A percentile compares a stretch with the other conserved stretches of the same genome.
phyloP scores from a whole-genome alignment of 108 stramenopile genomes.

The Thalassiosira profunda region DNA sequence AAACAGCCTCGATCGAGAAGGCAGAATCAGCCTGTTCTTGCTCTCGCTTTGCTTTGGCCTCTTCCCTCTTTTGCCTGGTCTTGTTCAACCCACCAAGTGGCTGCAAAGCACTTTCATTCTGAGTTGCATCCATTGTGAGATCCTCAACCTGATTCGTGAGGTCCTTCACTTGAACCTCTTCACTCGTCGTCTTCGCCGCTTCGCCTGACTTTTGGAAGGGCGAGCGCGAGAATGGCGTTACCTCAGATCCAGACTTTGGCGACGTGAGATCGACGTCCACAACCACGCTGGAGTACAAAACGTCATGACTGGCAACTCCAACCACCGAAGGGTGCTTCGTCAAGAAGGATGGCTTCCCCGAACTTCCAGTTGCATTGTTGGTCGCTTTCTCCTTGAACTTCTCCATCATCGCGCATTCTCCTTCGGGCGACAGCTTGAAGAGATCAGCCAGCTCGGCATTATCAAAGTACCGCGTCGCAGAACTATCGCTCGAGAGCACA shows the following conservation, averaged over 20 bases:
- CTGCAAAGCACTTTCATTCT: constrained; percentile 2
- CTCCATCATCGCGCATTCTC: constrained; percentile 65
- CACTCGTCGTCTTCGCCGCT: neutral
- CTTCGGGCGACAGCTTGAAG: constrained; percentile 67
- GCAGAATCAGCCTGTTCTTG: neutral
- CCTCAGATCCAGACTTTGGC: neutral
- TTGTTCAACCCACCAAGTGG: constrained; percentile 16
- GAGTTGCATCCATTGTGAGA: constrained; percentile 17
- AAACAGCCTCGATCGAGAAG: neutral
- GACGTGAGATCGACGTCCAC: neutral
- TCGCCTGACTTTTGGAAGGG: constrained; percentile 20
- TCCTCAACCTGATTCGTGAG: constrained; percentile 13
- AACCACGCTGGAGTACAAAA: constrained; percentile 49
- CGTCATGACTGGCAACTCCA: constrained; percentile 82
- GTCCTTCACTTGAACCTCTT: neutral
- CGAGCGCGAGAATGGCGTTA: constrained; percentile 31
- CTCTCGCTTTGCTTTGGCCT: constrained; percentile 8
- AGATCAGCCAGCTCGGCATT: constrained; percentile 66
- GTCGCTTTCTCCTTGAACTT: constrained; percentile 46
- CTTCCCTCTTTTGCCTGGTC: constrained; percentile 23
- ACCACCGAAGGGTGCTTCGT: constrained; percentile 59
- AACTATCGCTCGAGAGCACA: constrained; percentile 39
- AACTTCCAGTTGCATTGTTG: constrained; percentile 16
- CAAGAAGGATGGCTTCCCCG: constrained; percentile 52
- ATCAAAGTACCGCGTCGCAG: constrained; percentile 69